Evolutionary conservation across 2,329 filamentous ascomycete genomes (phyloP), one percentile per base, ranked within the genome.

Genomic region (Ophiostoma australiae): DNA sequence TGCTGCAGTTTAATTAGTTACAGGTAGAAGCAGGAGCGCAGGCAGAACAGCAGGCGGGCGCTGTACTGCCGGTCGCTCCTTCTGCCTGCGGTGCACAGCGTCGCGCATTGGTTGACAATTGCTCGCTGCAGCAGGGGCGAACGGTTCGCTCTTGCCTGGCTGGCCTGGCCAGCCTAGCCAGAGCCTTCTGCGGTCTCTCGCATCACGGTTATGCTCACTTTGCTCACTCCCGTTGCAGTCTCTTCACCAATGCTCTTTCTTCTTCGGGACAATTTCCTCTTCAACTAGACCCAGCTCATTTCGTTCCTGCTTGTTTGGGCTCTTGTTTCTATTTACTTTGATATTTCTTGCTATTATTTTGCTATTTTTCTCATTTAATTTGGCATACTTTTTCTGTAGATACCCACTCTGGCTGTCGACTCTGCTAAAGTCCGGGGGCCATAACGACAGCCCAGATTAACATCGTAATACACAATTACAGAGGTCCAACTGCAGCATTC

Each of bases 381-480:
- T 63, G 27, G 6, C 5, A 68, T 37, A 33, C 68, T 63, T 70
- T 68, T 35, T 63, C 35, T 63, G 20, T 44, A 70, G 27, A 39
- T 68, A 70, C 70, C 70, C 70, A 70, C 70, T 65, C 27, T n/a
- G 27, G 11, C 8, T 63, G 10, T 33, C 20, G 66, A 70, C 41
- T 17, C 66, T 65, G 41, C 55, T 13, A 61, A 70, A 70, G 70
- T 72, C 72, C 71, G 70, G 71, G 72, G 72, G 68, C 23, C 48
- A 33, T 63, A 33, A 71, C 67, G 33, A 70, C 71, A 70, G 11
- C 33, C 61, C 66, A 68, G 48, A 67, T 65, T 48, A 71, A 69
- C 31, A 35, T 35, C 27, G 1, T 31, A 31, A 31, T 41, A n/a
- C 20, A 58, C 37, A 67, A 70, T 52, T 35, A n/a, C 37, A 55